phyloP scores from a whole-genome alignment of 345 rosid species.

The Passiflora organensis region DNA sequence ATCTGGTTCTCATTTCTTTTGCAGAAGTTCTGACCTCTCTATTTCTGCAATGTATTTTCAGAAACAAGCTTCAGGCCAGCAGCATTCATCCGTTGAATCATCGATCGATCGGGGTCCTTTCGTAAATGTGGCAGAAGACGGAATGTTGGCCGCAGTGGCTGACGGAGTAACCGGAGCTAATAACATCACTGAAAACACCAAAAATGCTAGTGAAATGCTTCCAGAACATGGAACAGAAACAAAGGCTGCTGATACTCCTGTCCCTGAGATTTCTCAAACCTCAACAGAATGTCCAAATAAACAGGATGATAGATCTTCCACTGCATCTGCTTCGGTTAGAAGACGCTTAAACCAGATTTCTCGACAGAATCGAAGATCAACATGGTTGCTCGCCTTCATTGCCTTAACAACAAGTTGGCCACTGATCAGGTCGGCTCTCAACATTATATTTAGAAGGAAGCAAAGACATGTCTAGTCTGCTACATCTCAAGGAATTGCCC shows the following conservation, averaged over 20 bases:
- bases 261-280: conserved; percentile 11
- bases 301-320: conserved; percentile 16
- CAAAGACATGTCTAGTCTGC: conserved; percentile 18
- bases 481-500: background rate
- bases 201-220: conserved; percentile 6
- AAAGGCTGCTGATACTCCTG: conserved; percentile 15
- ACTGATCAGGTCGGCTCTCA: conserved; percentile 42
- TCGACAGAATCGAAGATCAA: conserved; percentile 28
- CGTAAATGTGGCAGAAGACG: conserved; percentile 53
- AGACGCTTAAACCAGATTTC: conserved; percentile 42
- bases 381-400: conserved; percentile 56
- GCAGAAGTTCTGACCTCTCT: background rate
- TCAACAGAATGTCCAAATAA: conserved; percentile 17
- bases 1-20: background rate
- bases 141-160: conserved; percentile 59
- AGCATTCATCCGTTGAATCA: conserved; percentile 29
- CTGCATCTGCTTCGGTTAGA: conserved; percentile 21
- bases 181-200: background rate
- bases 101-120: conserved; percentile 68
- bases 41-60: conserved; percentile 19
- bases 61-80: conserved; percentile 21
- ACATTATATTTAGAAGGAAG: conserved; percentile 44
- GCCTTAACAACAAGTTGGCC: conserved; percentile 64
- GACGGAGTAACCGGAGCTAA: conserved; percentile 25
- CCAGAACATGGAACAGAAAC: conserved; percentile 15